Percentiles rank a stretch among this genome's conserved stretches.
These are phyloP conservation scores for Coemansia sp. DNA, from an alignment of 192 early-diverging fungal species.

Conservation along the genomic window DNA sequence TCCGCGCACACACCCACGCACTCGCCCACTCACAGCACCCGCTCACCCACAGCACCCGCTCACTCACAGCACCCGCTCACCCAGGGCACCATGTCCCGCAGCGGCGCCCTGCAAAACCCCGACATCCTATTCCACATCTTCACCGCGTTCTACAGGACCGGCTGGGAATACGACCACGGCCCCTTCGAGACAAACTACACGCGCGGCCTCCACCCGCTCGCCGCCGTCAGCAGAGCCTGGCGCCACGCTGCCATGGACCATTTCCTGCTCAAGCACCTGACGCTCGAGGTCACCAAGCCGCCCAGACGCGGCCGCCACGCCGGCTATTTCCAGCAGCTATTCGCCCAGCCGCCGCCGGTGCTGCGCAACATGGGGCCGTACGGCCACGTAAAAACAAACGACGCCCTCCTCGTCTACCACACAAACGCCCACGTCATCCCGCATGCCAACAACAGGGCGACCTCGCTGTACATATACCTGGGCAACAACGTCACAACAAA, in stretches of 20 bases:
- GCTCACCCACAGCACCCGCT: too few species aligned
- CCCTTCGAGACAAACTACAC: constrained; percentile 3
- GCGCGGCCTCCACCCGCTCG: constrained; percentile 6
- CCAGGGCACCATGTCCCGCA: neutral
- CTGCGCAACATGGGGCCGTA: neutral
- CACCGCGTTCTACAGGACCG: neutral
- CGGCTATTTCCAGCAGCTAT: neutral
- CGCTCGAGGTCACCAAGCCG: constrained; percentile 4
- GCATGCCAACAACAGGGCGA: neutral
- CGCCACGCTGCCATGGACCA: neutral
- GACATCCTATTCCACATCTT: neutral
- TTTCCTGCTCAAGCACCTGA: neutral
- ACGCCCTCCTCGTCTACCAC: neutral
- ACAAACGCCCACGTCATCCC: constrained; percentile 3
- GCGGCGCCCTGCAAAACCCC: neutral
- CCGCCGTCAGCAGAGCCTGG: constrained; percentile 3
- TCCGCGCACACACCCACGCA: neutral
- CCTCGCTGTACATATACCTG: neutral
- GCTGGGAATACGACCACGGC: neutral
- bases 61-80: neutral
- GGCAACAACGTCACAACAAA: constrained; percentile 1
- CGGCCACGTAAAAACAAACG: neutral
- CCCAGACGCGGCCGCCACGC: neutral
- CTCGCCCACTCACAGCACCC: too few species aligned
- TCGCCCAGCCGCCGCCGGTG: neutral